A percentile compares a stretch with the other conserved stretches of the same genome.
phyloP scores from a whole-genome alignment of 2,329 filamentous ascomycete genomes.

The Nigrospora osmanthi region DNA sequence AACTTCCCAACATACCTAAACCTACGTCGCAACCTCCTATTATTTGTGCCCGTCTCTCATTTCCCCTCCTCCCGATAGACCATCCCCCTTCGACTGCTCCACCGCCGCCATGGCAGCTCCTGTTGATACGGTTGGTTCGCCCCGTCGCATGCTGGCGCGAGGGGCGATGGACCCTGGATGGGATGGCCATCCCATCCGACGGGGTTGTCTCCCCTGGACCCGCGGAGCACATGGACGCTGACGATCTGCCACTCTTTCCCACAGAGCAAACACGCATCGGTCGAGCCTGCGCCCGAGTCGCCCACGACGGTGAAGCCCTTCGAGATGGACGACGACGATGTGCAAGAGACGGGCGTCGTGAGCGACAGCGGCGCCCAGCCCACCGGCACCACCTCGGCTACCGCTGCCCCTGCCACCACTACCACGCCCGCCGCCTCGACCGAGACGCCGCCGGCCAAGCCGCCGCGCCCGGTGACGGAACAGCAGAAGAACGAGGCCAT shows the following conservation, averaged over 20 bases:
- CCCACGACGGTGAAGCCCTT: conserved; percentile 58
- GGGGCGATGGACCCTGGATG: too few species aligned
- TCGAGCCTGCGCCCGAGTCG: conserved; percentile 46
- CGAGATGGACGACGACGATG: conserved; percentile 64
- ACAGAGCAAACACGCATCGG: conserved; percentile 36
- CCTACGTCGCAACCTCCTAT: too few species aligned
- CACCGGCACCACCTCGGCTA: conserved; percentile 12
- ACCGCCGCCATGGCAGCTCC: background rate
- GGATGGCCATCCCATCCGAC: too few species aligned
- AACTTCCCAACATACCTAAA: too few species aligned
- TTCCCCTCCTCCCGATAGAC: background rate
- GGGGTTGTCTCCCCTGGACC: too few species aligned
- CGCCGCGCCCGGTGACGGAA: conserved; percentile 74
- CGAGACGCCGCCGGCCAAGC: conserved; percentile 62
- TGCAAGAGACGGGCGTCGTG: conserved; percentile 50
- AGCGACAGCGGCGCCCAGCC: conserved; percentile 29
- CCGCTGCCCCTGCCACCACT: conserved; percentile 21
- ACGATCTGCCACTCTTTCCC: background rate
- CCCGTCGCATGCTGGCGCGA: too few species aligned
- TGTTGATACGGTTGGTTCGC: background rate
- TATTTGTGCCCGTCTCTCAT: too few species aligned
- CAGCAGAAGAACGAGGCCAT: conserved; percentile 81
- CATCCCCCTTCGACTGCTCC: background rate
- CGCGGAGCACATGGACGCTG: too few species aligned
- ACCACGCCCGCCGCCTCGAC: conserved; percentile 26